Conservation (phyloP, 805 yeast genomes). For the Tetrapisispora namnaoensis region DNA sequence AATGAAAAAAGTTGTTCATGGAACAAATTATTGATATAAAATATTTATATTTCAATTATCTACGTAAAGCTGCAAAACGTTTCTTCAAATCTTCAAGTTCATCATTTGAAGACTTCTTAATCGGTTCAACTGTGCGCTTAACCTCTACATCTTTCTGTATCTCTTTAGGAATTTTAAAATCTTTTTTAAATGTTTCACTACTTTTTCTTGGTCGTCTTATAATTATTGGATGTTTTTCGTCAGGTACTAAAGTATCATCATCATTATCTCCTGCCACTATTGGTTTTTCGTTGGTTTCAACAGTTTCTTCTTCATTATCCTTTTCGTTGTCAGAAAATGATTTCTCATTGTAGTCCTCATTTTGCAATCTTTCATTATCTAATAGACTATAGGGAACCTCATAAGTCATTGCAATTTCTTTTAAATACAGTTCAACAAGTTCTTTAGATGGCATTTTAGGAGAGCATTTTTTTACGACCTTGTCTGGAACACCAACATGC, state of each 20-base stretch:
- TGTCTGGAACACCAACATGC: conserved; percentile 48
- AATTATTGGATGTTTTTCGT: conserved; percentile 32
- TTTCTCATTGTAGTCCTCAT: conserved; percentile 18
- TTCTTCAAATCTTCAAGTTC: conserved; percentile 60
- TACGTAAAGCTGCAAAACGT: conserved; percentile 69
- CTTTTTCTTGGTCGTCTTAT: conserved; percentile 35
- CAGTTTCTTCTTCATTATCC: conserved; percentile 20
- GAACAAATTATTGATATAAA: not conserved
- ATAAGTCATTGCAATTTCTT: conserved; percentile 76
- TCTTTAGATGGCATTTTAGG: conserved; percentile 57
- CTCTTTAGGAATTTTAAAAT: conserved; percentile 34
- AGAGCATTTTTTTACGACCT: conserved; percentile 50
- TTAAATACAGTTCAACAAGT: conserved; percentile 58
- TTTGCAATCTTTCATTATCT: conserved; percentile 16
- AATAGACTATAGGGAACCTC: conserved; percentile 61
- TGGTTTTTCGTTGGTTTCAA: conserved; percentile 29
- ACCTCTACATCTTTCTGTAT: conserved; percentile 31
- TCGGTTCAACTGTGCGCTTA: conserved; percentile 7
- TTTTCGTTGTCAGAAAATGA: conserved; percentile 11
- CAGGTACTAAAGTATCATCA: conserved; percentile 17
- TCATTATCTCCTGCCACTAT: conserved; percentile 31
- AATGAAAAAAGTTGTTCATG: not conserved
- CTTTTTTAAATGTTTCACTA: conserved; percentile 33
- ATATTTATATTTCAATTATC: conserved; percentile 13
- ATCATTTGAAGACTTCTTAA: conserved; percentile 18